Percentiles rank a stretch among this genome's conserved stretches.
Conservation (phyloP, 257 asterid species). For the Asclepias syriaca region DNA sequence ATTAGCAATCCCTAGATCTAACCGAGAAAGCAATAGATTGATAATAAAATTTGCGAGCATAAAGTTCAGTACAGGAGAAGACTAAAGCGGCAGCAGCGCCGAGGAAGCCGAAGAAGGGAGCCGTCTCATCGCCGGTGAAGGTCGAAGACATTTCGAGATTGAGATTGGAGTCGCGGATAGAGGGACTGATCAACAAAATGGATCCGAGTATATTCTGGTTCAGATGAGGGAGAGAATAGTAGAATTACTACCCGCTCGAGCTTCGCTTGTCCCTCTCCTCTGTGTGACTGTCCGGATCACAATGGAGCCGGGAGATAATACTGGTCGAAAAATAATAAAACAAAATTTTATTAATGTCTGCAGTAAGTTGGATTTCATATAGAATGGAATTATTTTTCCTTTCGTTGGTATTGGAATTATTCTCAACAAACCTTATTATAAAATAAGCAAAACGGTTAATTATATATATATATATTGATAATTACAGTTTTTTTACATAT, state of each 20-base stretch:
- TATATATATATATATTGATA: too few relatives aligned
- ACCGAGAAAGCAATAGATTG: neutral
- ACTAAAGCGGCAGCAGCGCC: slow-evolving; percentile 78
- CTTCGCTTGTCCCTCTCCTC: neutral
- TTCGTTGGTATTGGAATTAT: too few relatives aligned
- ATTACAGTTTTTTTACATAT: too few relatives aligned
- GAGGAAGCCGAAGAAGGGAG: slow-evolving; percentile 79
- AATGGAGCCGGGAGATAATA: neutral
- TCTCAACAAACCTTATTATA: too few relatives aligned
- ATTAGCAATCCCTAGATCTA: slow-evolving; percentile 27
- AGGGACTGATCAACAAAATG: neutral
- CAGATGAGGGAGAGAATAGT: neutral
- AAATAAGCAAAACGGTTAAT: too few relatives aligned
- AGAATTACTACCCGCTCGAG: neutral
- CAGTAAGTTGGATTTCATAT: too few relatives aligned
- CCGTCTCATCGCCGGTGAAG: slow-evolving; percentile 76
- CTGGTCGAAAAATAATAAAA: neutral
- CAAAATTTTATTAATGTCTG: neutral
- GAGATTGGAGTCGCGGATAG: slow-evolving; percentile 14
- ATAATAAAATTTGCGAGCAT: neutral
- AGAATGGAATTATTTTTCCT: too few relatives aligned
- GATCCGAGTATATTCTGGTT: slow-evolving; percentile 10
- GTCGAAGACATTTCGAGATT: slow-evolving; percentile 37
- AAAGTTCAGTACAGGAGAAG: slow-evolving; percentile 53
- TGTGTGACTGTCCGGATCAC: slow-evolving; percentile 5